A percentile compares a stretch with the other conserved stretches of the same genome.
Conservation (phyloP, 2,329 filamentous ascomycete species). For the Plectosphaerella plurivora region DNA sequence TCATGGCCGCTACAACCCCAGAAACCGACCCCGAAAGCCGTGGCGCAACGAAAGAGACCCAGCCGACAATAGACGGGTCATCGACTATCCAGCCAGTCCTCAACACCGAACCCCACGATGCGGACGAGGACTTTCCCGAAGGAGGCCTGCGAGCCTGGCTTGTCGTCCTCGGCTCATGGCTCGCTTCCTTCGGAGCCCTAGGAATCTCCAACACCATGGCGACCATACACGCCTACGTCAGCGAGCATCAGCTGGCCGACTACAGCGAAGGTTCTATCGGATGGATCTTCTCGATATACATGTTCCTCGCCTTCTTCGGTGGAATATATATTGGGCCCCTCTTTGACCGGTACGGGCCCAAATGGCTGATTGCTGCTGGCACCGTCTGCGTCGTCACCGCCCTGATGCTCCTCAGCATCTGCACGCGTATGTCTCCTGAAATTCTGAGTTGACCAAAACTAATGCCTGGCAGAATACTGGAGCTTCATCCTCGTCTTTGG, state of each 20-base stretch:
- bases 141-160: constrained; percentile 77
- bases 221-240: constrained; percentile 75
- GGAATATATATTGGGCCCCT: constrained; percentile 83
- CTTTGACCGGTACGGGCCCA: constrained; percentile 81
- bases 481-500: constrained; percentile 82
- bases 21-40: too few species aligned
- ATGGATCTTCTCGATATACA: constrained; percentile 84
- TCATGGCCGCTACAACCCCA: too few species aligned
- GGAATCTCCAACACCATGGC: constrained; percentile 77
- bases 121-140: constrained; percentile 66
- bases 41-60: too few species aligned
- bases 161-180: constrained; percentile 79
- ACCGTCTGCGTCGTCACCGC: constrained; percentile 57
- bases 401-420: constrained; percentile 67
- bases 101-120: too few species aligned
- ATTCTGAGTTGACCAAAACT: not conserved
- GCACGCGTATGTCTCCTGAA: constrained; percentile 43
- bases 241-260: constrained; percentile 63
- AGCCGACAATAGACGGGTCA: too few species aligned
- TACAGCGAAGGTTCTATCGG: constrained; percentile 68
- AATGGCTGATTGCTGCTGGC: constrained; percentile 65
- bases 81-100: too few species aligned
- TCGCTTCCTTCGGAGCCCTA: constrained; percentile 68
- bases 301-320: constrained; percentile 80
- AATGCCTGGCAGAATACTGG: constrained; percentile 56